phyloP scores from a whole-genome alignment of 2,329 filamentous ascomycete genomes.

The Xylariales sp. region DNA sequence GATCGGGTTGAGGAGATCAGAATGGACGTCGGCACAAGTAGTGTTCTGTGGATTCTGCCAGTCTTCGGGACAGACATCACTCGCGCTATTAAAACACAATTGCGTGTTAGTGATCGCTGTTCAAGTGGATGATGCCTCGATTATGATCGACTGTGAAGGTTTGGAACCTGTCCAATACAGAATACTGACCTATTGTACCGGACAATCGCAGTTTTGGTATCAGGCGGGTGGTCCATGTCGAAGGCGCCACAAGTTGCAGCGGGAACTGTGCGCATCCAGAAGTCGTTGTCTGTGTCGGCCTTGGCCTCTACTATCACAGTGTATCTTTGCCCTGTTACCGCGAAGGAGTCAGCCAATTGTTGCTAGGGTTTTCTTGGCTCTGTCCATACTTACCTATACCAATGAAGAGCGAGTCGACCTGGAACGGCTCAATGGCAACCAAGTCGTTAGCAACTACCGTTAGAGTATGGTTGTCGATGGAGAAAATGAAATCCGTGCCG shows the following conservation, averaged over 20 bases:
- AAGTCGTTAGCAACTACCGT: constrained; percentile 45
- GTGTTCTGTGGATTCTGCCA: constrained; percentile 1
- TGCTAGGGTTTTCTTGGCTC: too few species aligned
- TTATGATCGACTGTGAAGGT: not conserved
- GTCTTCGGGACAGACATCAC: not conserved
- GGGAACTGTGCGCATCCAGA: constrained; percentile 25
- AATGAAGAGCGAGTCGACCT: constrained; percentile 39
- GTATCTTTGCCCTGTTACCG: constrained; percentile 26
- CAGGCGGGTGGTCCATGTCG: constrained; percentile 6
- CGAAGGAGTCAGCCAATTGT: too few species aligned
- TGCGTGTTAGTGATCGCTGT: constrained; percentile 14
- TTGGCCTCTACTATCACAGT: constrained; percentile 19
- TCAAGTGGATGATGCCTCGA: not conserved
- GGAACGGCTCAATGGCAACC: constrained; percentile 43
- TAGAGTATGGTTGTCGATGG: constrained; percentile 43
- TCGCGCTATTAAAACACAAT: not conserved
- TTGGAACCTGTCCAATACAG: not conserved
- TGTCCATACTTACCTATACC: constrained; percentile 34
- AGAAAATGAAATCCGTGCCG: constrained; percentile 37
- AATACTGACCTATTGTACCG: constrained; percentile 16
- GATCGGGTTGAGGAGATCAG: constrained; percentile 14
- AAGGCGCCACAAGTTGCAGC: constrained; percentile 12
- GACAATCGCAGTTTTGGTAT: constrained; percentile 20
- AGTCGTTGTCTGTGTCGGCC: constrained; percentile 14
- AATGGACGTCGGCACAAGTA: constrained; percentile 12